Conservation (phyloP, 1,284 basidiomycete genomes). For the Rhizopogon hawkerae region DNA sequence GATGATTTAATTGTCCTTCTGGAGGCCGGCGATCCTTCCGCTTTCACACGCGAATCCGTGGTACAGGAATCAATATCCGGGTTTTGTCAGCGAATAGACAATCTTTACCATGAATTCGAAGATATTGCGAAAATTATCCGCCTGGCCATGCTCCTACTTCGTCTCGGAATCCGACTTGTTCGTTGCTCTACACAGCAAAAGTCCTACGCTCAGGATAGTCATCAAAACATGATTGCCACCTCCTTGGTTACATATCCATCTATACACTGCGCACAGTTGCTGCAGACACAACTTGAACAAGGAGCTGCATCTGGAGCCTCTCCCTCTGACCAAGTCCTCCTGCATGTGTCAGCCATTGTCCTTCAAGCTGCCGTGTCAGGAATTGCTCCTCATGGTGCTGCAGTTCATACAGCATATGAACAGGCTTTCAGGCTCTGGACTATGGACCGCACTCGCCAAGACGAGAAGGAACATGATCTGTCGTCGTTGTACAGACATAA, state of each 20-base stretch:
- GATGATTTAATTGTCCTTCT: constrained; percentile 32
- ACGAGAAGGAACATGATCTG: constrained; percentile 56
- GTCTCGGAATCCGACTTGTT: constrained; percentile 67
- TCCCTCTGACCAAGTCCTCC: constrained; percentile 36
- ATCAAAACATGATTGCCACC: constrained; percentile 16
- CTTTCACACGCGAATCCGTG: constrained; percentile 46
- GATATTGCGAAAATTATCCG: constrained; percentile 69
- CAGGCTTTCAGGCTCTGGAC: constrained; percentile 76
- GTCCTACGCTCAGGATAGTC: constrained; percentile 6
- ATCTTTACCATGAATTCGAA: constrained; percentile 50
- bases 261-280: constrained; percentile 31
- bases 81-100: constrained; percentile 53
- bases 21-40: constrained; percentile 28
- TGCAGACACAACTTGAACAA: constrained; percentile 21
- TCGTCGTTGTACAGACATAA: constrained; percentile 77
- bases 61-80: constrained; percentile 59
- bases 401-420: constrained; percentile 55
- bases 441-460: constrained; percentile 67
- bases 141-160: constrained; percentile 57
- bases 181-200: constrained; percentile 18
- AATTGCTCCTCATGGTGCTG: constrained; percentile 21
- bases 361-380: constrained; percentile 34
- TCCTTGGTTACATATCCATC: constrained; percentile 52
- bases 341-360: constrained; percentile 45
- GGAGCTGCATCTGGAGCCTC: constrained; percentile 16